Percentiles rank a stretch among this genome's conserved stretches.
These are phyloP conservation scores for Rhizoctonia solani DNA, from an alignment of 1,284 basidiomycete genomes.

Conservation along the genomic window DNA sequence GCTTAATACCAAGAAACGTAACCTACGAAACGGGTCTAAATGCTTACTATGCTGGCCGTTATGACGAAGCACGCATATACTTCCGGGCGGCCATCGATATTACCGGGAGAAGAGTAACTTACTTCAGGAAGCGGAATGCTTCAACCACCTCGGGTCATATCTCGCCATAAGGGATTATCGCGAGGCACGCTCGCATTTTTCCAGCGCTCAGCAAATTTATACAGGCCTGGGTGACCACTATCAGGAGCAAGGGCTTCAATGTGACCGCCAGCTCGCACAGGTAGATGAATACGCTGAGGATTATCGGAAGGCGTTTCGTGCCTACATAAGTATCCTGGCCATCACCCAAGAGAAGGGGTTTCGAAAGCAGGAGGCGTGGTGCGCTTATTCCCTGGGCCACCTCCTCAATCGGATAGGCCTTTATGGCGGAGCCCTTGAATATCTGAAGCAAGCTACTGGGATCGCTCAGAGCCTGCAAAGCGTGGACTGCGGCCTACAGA, in stretches of 20 bases:
- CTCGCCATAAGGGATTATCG: constrained; percentile 1
- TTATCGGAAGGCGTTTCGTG: neutral
- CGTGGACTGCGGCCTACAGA: no score
- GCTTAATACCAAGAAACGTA: neutral
- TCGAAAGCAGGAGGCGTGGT: constrained; percentile 8
- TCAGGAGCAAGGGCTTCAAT: constrained; percentile 6
- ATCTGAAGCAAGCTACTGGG: constrained; percentile 11
- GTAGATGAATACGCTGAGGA: constrained; percentile 10
- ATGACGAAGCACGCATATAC: neutral
- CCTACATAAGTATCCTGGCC: neutral
- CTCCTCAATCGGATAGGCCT: constrained; percentile 12
- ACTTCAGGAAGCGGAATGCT: constrained; percentile 13
- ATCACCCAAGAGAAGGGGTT: neutral
- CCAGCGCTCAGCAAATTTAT: constrained; percentile 2
- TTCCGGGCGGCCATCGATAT: neutral
- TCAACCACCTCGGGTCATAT: constrained; percentile 7
- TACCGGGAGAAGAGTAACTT: neutral
- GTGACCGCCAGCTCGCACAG: constrained; percentile 19
- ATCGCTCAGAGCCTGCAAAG: neutral
- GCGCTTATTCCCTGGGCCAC: constrained; percentile 19
- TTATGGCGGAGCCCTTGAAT: constrained; percentile 2
- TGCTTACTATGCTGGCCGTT: neutral
- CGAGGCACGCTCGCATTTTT: constrained; percentile 10
- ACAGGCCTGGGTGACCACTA: neutral
- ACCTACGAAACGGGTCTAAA: neutral